Evolutionary conservation across 352 stramenopile species (phyloP).

Genomic region (Ophiocytium majus): DNA sequence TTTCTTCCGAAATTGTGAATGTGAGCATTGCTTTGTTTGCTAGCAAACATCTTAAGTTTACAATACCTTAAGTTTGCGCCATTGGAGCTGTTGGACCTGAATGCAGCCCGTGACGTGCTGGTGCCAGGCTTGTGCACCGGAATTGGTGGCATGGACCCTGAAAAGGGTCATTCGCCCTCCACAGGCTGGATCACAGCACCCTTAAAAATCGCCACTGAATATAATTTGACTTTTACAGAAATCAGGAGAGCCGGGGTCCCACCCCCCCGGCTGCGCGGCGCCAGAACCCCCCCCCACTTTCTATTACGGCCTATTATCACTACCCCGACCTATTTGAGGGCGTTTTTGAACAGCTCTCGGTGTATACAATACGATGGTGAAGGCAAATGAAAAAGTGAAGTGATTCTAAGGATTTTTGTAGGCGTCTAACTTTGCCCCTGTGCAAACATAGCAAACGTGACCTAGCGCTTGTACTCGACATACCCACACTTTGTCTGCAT

Average conservation of each 20-base stretch:
- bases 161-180: background rate
- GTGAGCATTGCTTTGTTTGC: background rate
- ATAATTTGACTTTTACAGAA: slow-evolving; percentile 2
- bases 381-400: background rate
- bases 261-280: background rate
- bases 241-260: background rate
- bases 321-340: background rate
- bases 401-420: background rate
- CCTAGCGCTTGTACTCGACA: background rate
- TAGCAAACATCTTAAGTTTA: background rate
- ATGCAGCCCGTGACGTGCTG: no score
- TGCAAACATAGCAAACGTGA: background rate
- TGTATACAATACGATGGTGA: background rate
- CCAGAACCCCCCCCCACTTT: background rate
- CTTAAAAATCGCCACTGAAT: background rate
- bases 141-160: no score
- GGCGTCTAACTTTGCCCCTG: background rate
- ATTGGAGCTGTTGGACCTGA: no score
- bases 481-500: no score
- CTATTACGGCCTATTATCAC: background rate
- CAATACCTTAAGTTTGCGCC: background rate
- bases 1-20: no score
- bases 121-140: no score
- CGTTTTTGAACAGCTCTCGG: background rate
- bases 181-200: background rate